Percentiles rank a stretch among this genome's conserved stretches.
Conservation (phyloP, 345 rosid genomes). For the Eucalyptus guilfoylei region DNA sequence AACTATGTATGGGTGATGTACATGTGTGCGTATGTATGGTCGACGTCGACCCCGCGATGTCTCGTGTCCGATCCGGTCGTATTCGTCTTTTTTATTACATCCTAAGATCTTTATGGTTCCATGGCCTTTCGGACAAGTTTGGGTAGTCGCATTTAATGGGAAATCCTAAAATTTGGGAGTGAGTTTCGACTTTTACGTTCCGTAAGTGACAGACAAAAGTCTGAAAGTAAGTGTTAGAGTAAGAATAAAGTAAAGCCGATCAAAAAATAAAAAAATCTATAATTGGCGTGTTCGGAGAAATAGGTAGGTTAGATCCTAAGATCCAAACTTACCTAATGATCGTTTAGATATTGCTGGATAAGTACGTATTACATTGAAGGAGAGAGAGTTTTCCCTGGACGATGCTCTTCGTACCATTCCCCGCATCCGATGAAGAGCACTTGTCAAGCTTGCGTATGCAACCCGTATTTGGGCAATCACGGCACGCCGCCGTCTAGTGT, state of each 20-base stretch:
- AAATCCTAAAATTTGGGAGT: neutral
- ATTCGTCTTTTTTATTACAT: neutral
- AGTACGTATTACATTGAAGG: neutral
- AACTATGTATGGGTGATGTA: neutral
- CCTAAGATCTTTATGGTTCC: neutral
- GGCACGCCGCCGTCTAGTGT: neutral
- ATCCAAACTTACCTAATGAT: neutral
- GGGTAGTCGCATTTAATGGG: neutral
- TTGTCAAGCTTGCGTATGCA: neutral
- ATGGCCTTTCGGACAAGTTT: neutral
- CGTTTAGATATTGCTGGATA: neutral
- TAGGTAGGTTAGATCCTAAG: neutral
- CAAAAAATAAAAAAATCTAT: too few relatives aligned
- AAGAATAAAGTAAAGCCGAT: too few relatives aligned
- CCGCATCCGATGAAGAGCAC: neutral
- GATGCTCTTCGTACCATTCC: neutral
- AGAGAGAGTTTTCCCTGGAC: neutral
- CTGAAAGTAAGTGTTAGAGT: too few relatives aligned
- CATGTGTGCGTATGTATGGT: neutral
- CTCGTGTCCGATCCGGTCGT: neutral
- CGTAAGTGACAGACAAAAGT: too few relatives aligned
- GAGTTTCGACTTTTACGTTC: too few relatives aligned
- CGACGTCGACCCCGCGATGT: neutral
- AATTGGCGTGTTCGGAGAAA: neutral
- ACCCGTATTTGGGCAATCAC: neutral